Conservation (phyloP, 2,329 filamentous ascomycete genomes). For the Verticillium zaregamsianum region DNA sequence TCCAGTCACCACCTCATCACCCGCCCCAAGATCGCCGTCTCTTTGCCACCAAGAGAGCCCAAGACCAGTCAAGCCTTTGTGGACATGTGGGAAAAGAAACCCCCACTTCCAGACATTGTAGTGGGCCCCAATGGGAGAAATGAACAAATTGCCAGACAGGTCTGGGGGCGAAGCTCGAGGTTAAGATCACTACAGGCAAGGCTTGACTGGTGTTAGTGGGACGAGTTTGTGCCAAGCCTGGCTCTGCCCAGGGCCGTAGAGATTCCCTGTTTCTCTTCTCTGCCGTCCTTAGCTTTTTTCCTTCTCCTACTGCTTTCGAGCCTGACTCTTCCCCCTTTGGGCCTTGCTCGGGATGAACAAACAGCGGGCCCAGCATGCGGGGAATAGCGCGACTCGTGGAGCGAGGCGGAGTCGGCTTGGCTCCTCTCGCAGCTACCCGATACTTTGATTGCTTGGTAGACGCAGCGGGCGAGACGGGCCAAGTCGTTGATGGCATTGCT, state of each 20-base stretch:
- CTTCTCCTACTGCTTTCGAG: not conserved
- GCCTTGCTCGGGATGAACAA: not conserved
- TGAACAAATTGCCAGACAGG: not conserved
- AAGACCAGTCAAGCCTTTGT: not conserved
- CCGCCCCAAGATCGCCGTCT: not conserved
- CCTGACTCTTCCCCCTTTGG: not conserved
- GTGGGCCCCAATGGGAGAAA: not conserved
- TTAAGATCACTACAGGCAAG: not conserved
- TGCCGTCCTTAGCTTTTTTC: not conserved
- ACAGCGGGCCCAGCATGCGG: too few species aligned
- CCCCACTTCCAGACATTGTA: not conserved
- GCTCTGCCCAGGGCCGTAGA: not conserved
- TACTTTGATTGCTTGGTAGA: not conserved
- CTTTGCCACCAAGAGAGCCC: not conserved
- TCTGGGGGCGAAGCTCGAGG: not conserved
- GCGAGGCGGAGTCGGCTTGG: slow-evolving; percentile 2
- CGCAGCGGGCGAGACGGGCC: not conserved
- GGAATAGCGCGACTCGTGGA: not conserved
- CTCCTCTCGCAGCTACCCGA: not conserved
- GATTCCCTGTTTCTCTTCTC: not conserved
- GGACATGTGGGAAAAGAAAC: not conserved
- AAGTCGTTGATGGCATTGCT: not conserved
- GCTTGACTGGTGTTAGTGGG: not conserved
- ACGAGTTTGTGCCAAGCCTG: not conserved
- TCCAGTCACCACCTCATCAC: not conserved